Evolutionary conservation across 2,329 filamentous ascomycete species (phyloP).

Genomic region (Pseudogymnoascus sp.): DNA sequence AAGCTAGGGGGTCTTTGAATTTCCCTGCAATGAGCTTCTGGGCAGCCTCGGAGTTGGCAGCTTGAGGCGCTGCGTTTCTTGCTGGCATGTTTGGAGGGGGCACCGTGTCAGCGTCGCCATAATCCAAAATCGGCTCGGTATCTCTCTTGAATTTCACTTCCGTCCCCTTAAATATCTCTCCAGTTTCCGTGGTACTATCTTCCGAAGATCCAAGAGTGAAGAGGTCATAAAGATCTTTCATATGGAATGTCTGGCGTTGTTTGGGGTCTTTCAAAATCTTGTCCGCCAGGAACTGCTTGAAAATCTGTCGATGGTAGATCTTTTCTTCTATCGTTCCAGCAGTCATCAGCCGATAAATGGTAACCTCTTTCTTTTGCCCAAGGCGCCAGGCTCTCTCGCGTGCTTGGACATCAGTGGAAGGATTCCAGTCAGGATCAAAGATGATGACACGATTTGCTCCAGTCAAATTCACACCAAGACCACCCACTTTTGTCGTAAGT

Average conservation of each 20-base stretch:
- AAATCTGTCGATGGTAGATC: constrained; percentile 97
- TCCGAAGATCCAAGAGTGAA: constrained; percentile 68
- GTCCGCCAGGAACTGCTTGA: constrained; percentile 95
- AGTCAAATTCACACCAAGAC: constrained; percentile 86
- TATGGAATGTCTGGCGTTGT: constrained; percentile 81
- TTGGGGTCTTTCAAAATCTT: constrained; percentile 93
- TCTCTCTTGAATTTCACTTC: constrained; percentile 57
- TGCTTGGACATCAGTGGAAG: constrained; percentile 90
- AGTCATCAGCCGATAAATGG: constrained; percentile 96
- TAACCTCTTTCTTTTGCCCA: constrained; percentile 89
- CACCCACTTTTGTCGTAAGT: constrained; percentile 90
- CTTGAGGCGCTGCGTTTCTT: neutral
- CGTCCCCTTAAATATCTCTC: constrained; percentile 77
- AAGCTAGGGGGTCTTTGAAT: constrained; percentile 20
- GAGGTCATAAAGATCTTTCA: constrained; percentile 83
- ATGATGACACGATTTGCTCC: constrained; percentile 95
- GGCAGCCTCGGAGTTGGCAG: neutral
- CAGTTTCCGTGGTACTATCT: constrained; percentile 71
- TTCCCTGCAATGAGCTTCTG: neutral
- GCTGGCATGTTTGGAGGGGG: constrained; percentile 17
- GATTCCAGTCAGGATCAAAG: constrained; percentile 98
- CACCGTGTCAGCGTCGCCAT: constrained; percentile 11
- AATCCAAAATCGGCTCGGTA: constrained; percentile 21
- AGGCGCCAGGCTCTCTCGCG: constrained; percentile 92
- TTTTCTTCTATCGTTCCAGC: constrained; percentile 98